Base-by-base conservation (phyloP, 2,329 filamentous ascomycete species). In the Fusarium robinianum region DNA sequence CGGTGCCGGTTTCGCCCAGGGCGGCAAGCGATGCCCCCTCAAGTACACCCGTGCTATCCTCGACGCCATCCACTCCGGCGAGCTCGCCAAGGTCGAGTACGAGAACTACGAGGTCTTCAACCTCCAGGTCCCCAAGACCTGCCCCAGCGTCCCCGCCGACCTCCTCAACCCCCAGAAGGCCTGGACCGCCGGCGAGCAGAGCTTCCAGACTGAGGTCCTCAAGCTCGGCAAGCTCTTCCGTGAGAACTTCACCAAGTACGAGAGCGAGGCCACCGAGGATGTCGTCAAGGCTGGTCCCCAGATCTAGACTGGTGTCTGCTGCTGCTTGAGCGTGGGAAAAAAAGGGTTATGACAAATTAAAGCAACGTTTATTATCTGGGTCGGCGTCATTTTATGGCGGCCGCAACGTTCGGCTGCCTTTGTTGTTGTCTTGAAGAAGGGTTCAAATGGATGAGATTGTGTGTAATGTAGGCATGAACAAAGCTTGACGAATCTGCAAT, bases 1-100 rank as follows among this genome's bases (percentile, higher is more conserved):
- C 67, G 91, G 91, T 67, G 91, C 91, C 63, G 89, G 90, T 66
- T 88, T 87, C 65, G 84, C 86, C 63, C 94, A 90, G 64, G 92
- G 91, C 58, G 91, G 91, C 72, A 95, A 95, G 83, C 88, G 92
- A 62, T 97, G 92, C 83, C 92, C 92, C 26, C 82, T 97, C 70
- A 96, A 96, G 78, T 99, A 97, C 80, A 99, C 94, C 25, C 91
- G 94, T 64, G 92, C 94, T 64, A 97, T 99, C 70, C 85, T 99
- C 62, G 92, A 99, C 72, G 88, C 92, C 68, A 96, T 99, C 75
- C 94, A 99, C 85, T 91, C 83, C 38, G 94, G 94, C 61, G 90
- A 96, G 75, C 88, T 99, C 59, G 90, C 90, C 66, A 88, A 95
- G 63, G 86, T 82, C 53, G 87, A 95, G 72, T 99, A 89, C 75